Evolutionary conservation across 306 rosid genomes (phyloP), one percentile per base, ranked within the genome.

Genomic region (Ammopiptanthus mongolicus): DNA sequence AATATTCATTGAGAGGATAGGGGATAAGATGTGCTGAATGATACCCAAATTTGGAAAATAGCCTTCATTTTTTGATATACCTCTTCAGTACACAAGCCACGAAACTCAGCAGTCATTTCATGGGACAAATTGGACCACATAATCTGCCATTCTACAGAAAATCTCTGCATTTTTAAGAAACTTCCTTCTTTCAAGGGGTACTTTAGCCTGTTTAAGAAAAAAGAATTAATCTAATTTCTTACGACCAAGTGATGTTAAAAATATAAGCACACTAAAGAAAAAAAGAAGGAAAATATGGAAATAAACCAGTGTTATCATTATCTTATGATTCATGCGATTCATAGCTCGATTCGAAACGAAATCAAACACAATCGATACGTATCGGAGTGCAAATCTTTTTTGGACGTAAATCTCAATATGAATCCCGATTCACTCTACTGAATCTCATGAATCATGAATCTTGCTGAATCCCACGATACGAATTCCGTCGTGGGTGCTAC

Each of bases 61-160:
- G 50, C 41, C 52, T 74, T 42, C 65, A 46, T 66, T 52, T 51
- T 71, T 42, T 73, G 75, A 14, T 21, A 68, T 80, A 96, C 99
- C 98, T 96, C 99, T 87, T 95, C 99, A 76, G 99, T 98, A 77
- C 99, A 95, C 51, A 95, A 87, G 65, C 97, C 97, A 57, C 99
- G 99, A 65, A 95, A 95, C 71, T 95, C 98, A 17, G 99, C 92
- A 68, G 99, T 95, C 97, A 95, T 95, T 79, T 95, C 98, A 81
- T 95, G 98, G 71, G 97, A 97, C 85, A 92, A 88, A 86, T 85
- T 89, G n/a, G 99, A 95, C 98, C 99, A 95, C 97, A 92, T 90
- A 44, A 92, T 97, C 85, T 95, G 98, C 44, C 87, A 82, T 72
- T 95, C 96, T 65, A 95, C 97, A 14, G 98, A n/a, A 93, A 86